These are phyloP conservation scores for Beverwykella pulmonaria DNA, from an alignment of 495 filamentous ascomycete species.

Conservation along the genomic window DNA sequence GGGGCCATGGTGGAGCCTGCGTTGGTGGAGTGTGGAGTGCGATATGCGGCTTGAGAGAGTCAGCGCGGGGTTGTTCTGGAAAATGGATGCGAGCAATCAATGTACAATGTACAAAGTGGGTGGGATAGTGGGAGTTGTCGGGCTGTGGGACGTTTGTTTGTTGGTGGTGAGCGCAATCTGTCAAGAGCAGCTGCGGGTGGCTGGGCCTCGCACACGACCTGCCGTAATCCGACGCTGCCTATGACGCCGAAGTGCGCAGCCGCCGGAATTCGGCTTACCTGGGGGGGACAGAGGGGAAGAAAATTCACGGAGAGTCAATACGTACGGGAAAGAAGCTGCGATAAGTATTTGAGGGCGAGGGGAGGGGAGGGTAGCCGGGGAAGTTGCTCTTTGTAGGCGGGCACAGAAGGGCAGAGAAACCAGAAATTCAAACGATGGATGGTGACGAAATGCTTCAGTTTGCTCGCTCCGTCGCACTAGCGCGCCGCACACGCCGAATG, in stretches of 20 bases:
- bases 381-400: constrained; percentile 16
- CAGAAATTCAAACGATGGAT: constrained; percentile 28
- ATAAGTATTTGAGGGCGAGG: neutral
- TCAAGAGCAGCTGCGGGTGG: constrained; percentile 20
- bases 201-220: constrained; percentile 27
- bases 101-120: constrained; percentile 6
- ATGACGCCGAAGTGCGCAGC: constrained; percentile 11
- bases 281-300: neutral
- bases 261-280: constrained; percentile 13
- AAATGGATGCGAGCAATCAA: constrained; percentile 7
- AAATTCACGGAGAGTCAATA: neutral
- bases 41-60: constrained; percentile 10
- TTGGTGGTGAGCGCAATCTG: constrained; percentile 16
- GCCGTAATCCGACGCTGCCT: constrained; percentile 28
- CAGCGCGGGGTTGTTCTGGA: constrained; percentile 14
- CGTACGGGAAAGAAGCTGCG: neutral
- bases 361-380: neutral
- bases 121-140: neutral
- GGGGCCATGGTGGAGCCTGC: constrained; percentile 65
- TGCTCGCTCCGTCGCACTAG: constrained; percentile 10
- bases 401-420: constrained; percentile 14
- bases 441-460: constrained; percentile 39
- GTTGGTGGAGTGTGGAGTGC: constrained; percentile 23
- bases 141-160: neutral
- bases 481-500: constrained; percentile 15